A percentile compares a stretch with the other conserved stretches of the same genome.
These are phyloP conservation scores for Parascedosporium putredinis DNA, from an alignment of 2,329 filamentous ascomycete genomes.

Conservation along the genomic window DNA sequence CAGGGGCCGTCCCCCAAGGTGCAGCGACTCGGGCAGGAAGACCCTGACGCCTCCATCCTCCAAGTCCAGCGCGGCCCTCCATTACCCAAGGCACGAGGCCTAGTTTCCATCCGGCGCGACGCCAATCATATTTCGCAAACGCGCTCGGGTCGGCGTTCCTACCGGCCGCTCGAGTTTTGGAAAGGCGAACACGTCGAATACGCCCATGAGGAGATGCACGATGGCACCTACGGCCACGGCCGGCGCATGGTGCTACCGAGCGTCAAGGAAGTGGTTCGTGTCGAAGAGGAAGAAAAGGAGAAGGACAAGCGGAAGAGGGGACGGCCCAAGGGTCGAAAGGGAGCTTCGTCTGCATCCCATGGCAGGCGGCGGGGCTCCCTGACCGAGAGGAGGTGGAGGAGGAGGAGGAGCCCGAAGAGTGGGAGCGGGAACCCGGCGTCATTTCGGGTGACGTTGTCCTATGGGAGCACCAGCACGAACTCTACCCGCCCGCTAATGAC, in stretches of 20 bases:
- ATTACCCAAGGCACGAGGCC: slow-evolving; percentile 42
- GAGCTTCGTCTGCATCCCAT: no score
- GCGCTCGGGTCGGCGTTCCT: slow-evolving; percentile 68
- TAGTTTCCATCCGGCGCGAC: slow-evolving; percentile 40
- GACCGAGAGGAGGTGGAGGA: slow-evolving; percentile 36
- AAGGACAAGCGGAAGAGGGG: slow-evolving; percentile 9
- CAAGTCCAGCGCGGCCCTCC: slow-evolving; percentile 45
- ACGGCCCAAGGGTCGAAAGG: slow-evolving; percentile 18
- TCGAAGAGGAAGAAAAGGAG: slow-evolving; percentile 44
- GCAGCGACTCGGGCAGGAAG: slow-evolving; percentile 19
- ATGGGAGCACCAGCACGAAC: slow-evolving; percentile 51
- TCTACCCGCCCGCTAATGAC: slow-evolving; percentile 40
- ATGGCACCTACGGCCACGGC: slow-evolving; percentile 31
- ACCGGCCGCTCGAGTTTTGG: slow-evolving; percentile 77
- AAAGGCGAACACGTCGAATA: slow-evolving; percentile 70
- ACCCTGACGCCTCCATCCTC: slow-evolving; percentile 34
- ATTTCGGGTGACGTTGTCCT: slow-evolving; percentile 53
- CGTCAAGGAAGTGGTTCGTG: slow-evolving; percentile 68
- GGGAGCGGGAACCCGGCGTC: slow-evolving; percentile 58
- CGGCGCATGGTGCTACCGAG: slow-evolving; percentile 49
- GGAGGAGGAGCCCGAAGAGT: slow-evolving; percentile 51
- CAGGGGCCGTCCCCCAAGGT: slow-evolving; percentile 16
- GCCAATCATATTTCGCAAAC: slow-evolving; percentile 46
- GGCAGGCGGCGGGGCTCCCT: slow-evolving; percentile 19
- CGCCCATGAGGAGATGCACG: slow-evolving; percentile 44